phyloP scores from a whole-genome alignment of 441 rosid species.

The Macaranga tanarius region DNA sequence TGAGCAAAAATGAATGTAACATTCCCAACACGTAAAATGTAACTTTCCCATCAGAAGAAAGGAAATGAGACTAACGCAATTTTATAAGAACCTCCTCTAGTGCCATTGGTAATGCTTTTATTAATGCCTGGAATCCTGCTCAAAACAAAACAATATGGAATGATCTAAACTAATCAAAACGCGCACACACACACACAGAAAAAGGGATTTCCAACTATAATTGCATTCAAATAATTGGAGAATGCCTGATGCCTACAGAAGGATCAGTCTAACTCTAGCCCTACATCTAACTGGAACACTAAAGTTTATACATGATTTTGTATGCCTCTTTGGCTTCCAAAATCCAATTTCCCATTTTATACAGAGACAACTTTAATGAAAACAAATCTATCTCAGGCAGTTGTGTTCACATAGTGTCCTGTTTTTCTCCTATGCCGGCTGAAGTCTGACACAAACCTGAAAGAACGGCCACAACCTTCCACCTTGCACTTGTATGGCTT shows the following conservation, averaged over 20 bases:
- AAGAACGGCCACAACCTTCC: conserved; percentile 74
- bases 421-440: conserved; percentile 93
- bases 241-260: conserved; percentile 37
- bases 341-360: conserved; percentile 21
- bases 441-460: conserved; percentile 93
- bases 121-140: neutral
- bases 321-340: conserved; percentile 29
- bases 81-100: neutral
- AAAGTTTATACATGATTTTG: conserved; percentile 33
- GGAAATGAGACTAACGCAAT: neutral
- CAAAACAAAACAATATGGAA: neutral
- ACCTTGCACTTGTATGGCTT: conserved; percentile 85
- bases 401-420: conserved; percentile 59
- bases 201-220: conserved; percentile 24
- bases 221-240: conserved; percentile 34
- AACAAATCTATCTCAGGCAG: conserved; percentile 28
- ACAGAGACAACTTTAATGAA: conserved; percentile 22
- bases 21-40: no score
- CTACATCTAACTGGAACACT: conserved; percentile 27
- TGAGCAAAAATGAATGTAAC: no score
- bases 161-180: neutral
- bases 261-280: conserved; percentile 35
- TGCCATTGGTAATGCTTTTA: neutral
- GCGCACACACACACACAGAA: neutral
- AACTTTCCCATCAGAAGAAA: neutral